Evolutionary conservation across 495 filamentous ascomycete species (phyloP).

Genomic region (Penicillium nucicola): DNA sequence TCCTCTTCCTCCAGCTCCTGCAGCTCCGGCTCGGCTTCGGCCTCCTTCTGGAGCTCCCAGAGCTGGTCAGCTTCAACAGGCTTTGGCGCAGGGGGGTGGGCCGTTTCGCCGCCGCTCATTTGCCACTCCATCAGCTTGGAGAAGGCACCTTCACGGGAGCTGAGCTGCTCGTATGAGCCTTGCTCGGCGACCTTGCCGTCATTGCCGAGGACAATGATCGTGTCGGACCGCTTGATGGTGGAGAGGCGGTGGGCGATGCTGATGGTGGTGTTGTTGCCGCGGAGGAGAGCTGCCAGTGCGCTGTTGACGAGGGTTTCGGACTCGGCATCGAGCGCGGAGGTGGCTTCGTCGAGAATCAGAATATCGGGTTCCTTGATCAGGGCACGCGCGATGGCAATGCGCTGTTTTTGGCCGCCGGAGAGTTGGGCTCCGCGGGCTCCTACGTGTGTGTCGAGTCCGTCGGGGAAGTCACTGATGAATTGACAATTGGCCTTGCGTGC

Average conservation of each 20-base stretch:
- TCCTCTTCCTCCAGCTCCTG: conserved; percentile 24
- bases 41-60: conserved; percentile 33
- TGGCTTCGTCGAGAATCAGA: conserved; percentile 91
- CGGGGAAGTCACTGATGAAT: conserved; percentile 95
- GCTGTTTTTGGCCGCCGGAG: conserved; percentile 94
- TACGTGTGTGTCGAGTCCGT: conserved; percentile 91
- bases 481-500: conserved; percentile 94
- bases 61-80: conserved; percentile 29
- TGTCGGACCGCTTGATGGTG: conserved; percentile 92
- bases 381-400: conserved; percentile 93
- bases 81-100: conserved; percentile 20
- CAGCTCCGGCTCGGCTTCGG: conserved; percentile 16
- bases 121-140: conserved; percentile 99
- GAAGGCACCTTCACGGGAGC: conserved; percentile 75
- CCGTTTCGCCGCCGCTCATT: conserved; percentile 75
- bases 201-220: conserved; percentile 80
- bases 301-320: conserved; percentile 93
- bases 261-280: conserved; percentile 89
- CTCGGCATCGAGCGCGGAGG: conserved; percentile 93
- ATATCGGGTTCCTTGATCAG: conserved; percentile 96
- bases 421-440: conserved; percentile 91
- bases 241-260: conserved; percentile 92
- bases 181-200: conserved; percentile 89
- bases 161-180: conserved; percentile 77
- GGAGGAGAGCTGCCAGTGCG: conserved; percentile 75